Conservation (phyloP, 768 basidiomycete genomes). For the Kondoa subrosea region DNA sequence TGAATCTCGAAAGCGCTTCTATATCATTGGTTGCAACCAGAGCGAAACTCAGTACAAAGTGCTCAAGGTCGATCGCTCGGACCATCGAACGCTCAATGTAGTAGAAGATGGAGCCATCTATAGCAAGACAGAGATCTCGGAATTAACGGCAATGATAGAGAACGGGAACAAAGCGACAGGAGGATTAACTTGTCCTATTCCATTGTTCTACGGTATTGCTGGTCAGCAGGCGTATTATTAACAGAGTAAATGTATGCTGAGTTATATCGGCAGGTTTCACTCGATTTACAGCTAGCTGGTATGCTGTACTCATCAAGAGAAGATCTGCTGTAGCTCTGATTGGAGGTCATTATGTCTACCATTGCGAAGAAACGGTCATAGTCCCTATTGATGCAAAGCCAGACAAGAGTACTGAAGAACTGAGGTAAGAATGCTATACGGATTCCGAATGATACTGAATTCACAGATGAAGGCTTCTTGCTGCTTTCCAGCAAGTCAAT, state of each 20-base stretch:
- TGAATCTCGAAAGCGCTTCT: conserved; percentile 47
- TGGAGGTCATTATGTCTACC: conserved; percentile 90
- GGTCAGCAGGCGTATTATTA: conserved; percentile 35
- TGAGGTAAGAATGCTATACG: conserved; percentile 37
- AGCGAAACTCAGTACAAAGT: conserved; percentile 76
- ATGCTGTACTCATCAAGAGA: conserved; percentile 77
- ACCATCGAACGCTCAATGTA: conserved; percentile 44
- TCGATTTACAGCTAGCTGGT: conserved; percentile 87
- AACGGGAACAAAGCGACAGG: conserved; percentile 82
- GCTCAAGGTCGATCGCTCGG: conserved; percentile 65
- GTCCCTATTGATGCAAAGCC: conserved; percentile 66
- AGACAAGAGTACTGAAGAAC: conserved; percentile 76
- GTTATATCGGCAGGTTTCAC: conserved; percentile 52
- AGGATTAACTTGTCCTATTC: conserved; percentile 58
- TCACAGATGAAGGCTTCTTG: conserved; percentile 44
- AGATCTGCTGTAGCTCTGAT: conserved; percentile 80
- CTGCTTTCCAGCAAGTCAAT: conserved; percentile 88
- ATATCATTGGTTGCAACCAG: conserved; percentile 76
- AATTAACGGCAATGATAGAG: conserved; percentile 83
- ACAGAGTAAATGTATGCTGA: not conserved
- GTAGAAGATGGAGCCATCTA: conserved; percentile 81
- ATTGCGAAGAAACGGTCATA: conserved; percentile 80
- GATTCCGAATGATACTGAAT: not conserved
- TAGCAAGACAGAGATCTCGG: conserved; percentile 70
- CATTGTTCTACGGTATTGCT: conserved; percentile 62